phyloP scores from a whole-genome alignment of 176 grass and related monocot genomes.

The Otatea glauca region DNA sequence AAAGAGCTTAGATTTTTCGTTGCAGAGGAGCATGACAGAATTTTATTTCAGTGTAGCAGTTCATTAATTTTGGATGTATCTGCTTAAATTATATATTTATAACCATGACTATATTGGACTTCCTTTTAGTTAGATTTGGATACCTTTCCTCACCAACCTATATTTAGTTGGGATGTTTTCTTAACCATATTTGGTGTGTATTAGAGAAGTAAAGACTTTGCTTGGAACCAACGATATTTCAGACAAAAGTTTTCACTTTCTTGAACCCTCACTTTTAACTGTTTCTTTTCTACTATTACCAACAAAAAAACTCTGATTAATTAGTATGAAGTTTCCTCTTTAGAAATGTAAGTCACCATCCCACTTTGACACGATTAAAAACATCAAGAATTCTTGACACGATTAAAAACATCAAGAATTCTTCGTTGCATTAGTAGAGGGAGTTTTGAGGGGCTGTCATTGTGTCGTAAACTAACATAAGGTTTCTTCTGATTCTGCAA shows the following conservation, averaged over 20 bases:
- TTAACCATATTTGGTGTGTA: constrained; percentile 1
- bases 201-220: neutral
- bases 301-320: neutral
- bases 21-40: neutral
- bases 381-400: too few species aligned
- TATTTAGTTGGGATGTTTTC: constrained; percentile 26
- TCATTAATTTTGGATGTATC: constrained; percentile 29
- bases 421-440: neutral
- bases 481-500: constrained; percentile 25
- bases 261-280: neutral
- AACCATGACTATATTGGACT: neutral
- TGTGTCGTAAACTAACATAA: constrained; percentile 23
- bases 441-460: neutral
- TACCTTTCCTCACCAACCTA: constrained; percentile 21
- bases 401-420: neutral
- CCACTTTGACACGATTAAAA: too few species aligned
- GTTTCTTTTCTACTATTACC: neutral
- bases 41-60: neutral
- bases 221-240: constrained; percentile 47
- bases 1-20: neutral
- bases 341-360: neutral
- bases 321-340: neutral
- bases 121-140: constrained; percentile 19
- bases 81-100: constrained; percentile 6
- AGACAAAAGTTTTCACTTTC: constrained; percentile 25